These are phyloP conservation scores for Draba incana DNA, from an alignment of 345 rosid species.

Conservation along the genomic window DNA sequence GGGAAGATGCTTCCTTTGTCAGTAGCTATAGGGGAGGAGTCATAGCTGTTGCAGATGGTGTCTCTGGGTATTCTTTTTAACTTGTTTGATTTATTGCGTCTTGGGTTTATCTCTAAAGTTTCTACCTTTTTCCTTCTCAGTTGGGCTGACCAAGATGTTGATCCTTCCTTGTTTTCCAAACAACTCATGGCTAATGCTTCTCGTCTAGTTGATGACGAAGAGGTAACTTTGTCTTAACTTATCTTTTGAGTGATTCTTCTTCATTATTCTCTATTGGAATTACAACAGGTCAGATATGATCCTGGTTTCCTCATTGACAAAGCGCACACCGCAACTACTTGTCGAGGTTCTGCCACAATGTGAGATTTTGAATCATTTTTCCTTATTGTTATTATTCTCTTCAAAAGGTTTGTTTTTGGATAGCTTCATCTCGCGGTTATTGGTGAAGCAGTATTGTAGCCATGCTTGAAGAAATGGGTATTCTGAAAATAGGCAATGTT, in stretches of 20 bases:
- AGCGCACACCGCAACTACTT: conserved; percentile 78
- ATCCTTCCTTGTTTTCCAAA: conserved; percentile 77
- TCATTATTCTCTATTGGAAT: background rate
- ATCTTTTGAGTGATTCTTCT: background rate
- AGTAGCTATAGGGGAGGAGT: conserved; percentile 73
- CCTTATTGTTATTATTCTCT: background rate
- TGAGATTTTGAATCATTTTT: conserved; percentile 43
- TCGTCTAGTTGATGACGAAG: conserved; percentile 56
- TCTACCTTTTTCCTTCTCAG: conserved; percentile 44
- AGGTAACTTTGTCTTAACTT: conserved; percentile 45
- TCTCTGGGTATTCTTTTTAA: conserved; percentile 60
- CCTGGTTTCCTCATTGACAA: conserved; percentile 77
- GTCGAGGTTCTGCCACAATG: conserved; percentile 76
- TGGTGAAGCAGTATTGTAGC: conserved; percentile 64
- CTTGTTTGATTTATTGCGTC: background rate
- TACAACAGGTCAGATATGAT: conserved; percentile 65
- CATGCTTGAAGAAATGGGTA: conserved; percentile 72
- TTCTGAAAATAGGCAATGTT: conserved; percentile 69
- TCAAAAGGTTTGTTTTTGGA: background rate
- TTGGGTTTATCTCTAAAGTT: conserved; percentile 24
- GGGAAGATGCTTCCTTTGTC: conserved; percentile 84
- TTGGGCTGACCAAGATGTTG: conserved; percentile 91
- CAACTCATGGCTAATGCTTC: conserved; percentile 78
- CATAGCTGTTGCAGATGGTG: conserved; percentile 91
- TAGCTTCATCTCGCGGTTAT: conserved; percentile 32